phyloP scores from a whole-genome alignment of 2,329 filamentous ascomycete genomes.

The Fusarium sp. region DNA sequence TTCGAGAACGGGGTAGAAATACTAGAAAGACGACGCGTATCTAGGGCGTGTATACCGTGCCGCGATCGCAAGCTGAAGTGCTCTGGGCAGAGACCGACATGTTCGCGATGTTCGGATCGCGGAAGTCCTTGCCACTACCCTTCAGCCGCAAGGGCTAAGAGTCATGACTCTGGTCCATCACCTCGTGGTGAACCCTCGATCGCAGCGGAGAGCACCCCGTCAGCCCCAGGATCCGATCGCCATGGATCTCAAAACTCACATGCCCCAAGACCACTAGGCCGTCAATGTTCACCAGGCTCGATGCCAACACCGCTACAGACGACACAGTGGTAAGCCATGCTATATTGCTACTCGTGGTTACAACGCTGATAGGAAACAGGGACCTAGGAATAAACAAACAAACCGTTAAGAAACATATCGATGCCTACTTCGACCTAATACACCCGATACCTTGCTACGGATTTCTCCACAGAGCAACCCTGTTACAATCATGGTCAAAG shows the following conservation, averaged over 20 bases:
- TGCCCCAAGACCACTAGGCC: not conserved
- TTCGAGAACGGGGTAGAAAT: not conserved
- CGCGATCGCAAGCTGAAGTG: constrained; percentile 21
- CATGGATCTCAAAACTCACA: not conserved
- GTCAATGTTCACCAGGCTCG: not conserved
- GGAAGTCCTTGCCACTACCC: constrained; percentile 4
- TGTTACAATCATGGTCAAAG: constrained; percentile 21
- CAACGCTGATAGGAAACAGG: not conserved
- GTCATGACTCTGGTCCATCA: not conserved
- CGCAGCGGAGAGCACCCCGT: not conserved
- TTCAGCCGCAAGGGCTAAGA: not conserved
- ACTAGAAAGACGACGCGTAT: constrained; percentile 6
- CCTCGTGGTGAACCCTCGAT: not conserved
- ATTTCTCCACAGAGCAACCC: constrained; percentile 18
- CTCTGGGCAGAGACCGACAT: constrained; percentile 4
- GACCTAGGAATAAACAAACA: constrained; percentile 4
- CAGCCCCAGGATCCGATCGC: not conserved
- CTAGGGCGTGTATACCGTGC: constrained; percentile 9
- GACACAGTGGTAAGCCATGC: not conserved
- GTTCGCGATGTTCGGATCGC: not conserved
- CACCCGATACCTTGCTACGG: constrained; percentile 20
- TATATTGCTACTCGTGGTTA: accelerated
- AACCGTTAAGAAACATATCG: constrained; percentile 15
- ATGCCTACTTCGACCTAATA: constrained; percentile 20
- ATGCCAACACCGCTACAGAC: not conserved